Base-by-base conservation (phyloP, 441 rosid genomes). In the Sinapis alba region DNA sequence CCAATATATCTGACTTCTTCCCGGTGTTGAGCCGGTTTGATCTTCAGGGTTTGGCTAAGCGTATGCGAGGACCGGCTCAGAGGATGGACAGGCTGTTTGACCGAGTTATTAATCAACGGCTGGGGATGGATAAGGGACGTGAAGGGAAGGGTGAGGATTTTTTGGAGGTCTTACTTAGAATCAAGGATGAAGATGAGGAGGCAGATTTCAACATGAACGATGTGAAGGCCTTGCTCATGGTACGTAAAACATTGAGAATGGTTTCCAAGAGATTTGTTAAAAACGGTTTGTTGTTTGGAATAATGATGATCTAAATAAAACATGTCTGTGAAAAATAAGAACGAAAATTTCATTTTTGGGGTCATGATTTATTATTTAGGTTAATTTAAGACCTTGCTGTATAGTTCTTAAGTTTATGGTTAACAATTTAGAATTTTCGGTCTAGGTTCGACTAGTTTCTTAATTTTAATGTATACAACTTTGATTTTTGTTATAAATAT, bases 11-110 rank as follows among this genome's bases (percentile, higher is more conserved):
- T 5, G 88, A 84, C 12, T 84, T 83, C 32, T 84, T 69, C 13
- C 85, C 87, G 2, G 68, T 6, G 16, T 38, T 86, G 71, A 83
- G 79, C 21, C 78, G 79, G 41, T 81, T 86, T n/a, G 87, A 87
- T 74, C 65, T 86, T 69, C 89, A 88, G 18, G 86, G 89, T 23
- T 11, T 82, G 21, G 65, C 12, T 60, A 83, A 83, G 79, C 80
- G 74, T 70, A 54, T 78, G 79, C 2, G 16, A 11, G 64, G 3
- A 10, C 18, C 62, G 27, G 43, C 67, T 2, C 5, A 34, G 62
- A 69, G 43, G 69, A 68, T 87, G 24, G 87, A 88, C 65, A 59
- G 20, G 18, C 78, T 86, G 4, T 73, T 90, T 61, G 85, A 88
- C 27, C 63, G 21, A 32, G 69, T 84, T 59, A 88, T 90, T 19